Percentiles rank a stretch among this genome's conserved stretches.
Evolutionary conservation across 495 filamentous ascomycete genomes (phyloP).

Genomic region (Aspergillus nanangensis): DNA sequence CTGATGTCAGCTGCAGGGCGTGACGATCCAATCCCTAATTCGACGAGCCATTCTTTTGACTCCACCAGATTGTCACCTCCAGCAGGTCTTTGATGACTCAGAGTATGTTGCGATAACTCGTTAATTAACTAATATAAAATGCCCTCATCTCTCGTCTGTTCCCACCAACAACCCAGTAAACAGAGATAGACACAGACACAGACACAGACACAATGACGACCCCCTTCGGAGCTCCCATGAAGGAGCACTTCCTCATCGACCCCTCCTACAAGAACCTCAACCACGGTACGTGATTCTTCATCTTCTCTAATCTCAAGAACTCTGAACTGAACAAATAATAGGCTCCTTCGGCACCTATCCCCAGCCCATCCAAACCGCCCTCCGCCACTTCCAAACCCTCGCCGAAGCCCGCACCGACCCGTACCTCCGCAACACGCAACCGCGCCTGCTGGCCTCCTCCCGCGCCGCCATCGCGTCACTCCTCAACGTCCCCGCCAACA

Average conservation of each 20-base stretch:
- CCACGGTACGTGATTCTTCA: constrained; percentile 54
- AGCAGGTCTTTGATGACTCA: too few species aligned
- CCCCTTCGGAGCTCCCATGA: constrained; percentile 56
- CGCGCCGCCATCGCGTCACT: constrained; percentile 59
- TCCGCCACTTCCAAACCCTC: constrained; percentile 52
- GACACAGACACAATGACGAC: constrained; percentile 10
- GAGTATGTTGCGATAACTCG: too few species aligned
- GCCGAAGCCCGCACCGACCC: constrained; percentile 64
- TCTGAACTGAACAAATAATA: too few species aligned
- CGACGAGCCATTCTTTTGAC: background rate
- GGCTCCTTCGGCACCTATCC: constrained; percentile 83
- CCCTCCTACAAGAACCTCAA: constrained; percentile 70
- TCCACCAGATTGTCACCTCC: background rate
- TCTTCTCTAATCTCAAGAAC: background rate
- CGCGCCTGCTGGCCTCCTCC: constrained; percentile 54
- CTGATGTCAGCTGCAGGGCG: too few species aligned
- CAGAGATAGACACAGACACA: too few species aligned
- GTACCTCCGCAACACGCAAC: constrained; percentile 65
- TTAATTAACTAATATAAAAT: too few species aligned
- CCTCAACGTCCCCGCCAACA: constrained; percentile 56
- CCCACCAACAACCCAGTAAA: too few species aligned
- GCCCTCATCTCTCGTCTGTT: background rate
- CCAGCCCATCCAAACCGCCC: constrained; percentile 48
- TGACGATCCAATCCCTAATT: too few species aligned
- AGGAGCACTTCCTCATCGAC: constrained; percentile 68